These are phyloP conservation scores for Cetradonia linearis DNA, from an alignment of 495 filamentous ascomycete genomes.

Conservation along the genomic window DNA sequence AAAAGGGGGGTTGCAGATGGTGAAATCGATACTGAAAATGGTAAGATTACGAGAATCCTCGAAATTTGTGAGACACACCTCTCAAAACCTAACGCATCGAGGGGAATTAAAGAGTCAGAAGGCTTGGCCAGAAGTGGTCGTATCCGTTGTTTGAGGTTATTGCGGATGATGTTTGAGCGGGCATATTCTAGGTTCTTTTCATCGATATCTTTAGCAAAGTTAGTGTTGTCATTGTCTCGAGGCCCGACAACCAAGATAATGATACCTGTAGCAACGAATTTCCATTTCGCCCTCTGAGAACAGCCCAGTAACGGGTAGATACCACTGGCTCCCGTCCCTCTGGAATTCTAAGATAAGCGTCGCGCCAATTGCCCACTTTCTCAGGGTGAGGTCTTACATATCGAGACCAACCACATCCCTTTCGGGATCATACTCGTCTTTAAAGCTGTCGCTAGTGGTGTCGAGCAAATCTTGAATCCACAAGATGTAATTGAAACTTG, in stretches of 20 bases:
- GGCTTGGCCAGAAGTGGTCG: slow-evolving; percentile 45
- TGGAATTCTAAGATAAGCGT: slow-evolving; percentile 17
- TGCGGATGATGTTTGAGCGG: slow-evolving; percentile 49
- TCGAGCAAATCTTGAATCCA: slow-evolving; percentile 86
- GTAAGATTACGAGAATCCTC: not conserved
- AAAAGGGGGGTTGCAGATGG: slow-evolving; percentile 93
- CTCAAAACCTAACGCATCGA: slow-evolving; percentile 43
- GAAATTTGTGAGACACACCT: slow-evolving; percentile 28
- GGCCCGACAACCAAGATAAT: not conserved
- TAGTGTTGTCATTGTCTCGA: not conserved
- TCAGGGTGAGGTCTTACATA: slow-evolving; percentile 38
- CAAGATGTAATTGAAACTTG: slow-evolving; percentile 73
- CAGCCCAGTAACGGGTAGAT: slow-evolving; percentile 89
- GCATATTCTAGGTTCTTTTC: slow-evolving; percentile 56
- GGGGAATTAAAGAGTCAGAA: slow-evolving; percentile 50
- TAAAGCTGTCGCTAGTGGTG: slow-evolving; percentile 46
- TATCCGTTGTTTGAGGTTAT: slow-evolving; percentile 56
- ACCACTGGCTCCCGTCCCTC: slow-evolving; percentile 77
- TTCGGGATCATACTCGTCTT: slow-evolving; percentile 45
- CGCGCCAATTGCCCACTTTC: not conserved
- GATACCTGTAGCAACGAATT: slow-evolving; percentile 59
- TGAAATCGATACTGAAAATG: slow-evolving; percentile 59
- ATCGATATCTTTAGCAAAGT: slow-evolving; percentile 57
- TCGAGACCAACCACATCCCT: slow-evolving; percentile 64
- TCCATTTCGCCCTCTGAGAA: slow-evolving; percentile 54